Evolutionary conservation across 1,284 basidiomycete genomes (phyloP).

Genomic region (Athelia psychrophila): DNA sequence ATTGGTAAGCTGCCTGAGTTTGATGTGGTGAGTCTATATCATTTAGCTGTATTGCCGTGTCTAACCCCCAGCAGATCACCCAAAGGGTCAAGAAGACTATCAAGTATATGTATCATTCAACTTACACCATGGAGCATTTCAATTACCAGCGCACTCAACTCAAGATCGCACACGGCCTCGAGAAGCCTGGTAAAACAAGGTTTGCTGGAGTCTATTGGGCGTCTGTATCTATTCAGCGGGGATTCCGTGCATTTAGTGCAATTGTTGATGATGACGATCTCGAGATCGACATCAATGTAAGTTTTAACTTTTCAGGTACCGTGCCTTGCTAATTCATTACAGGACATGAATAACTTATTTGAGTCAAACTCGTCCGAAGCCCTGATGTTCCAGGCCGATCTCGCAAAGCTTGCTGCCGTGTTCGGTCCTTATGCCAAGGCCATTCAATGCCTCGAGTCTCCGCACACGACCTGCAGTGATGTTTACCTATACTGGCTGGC

Average conservation of each 20-base stretch:
- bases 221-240: constrained; percentile 13
- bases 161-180: constrained; percentile 20
- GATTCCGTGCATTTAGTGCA: constrained; percentile 15
- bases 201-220: constrained; percentile 22
- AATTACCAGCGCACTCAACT: constrained; percentile 12
- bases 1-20: constrained; percentile 25
- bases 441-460: constrained; percentile 29
- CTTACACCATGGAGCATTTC: constrained; percentile 12
- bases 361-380: constrained; percentile 37
- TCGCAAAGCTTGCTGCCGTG: constrained; percentile 19
- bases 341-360: background rate
- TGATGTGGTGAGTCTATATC: constrained; percentile 9
- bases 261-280: constrained; percentile 7
- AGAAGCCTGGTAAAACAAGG: constrained; percentile 25
- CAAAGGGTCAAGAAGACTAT: constrained; percentile 14
- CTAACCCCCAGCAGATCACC: constrained; percentile 10
- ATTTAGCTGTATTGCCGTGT: background rate
- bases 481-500: constrained; percentile 33
- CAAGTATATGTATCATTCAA: constrained; percentile 23
- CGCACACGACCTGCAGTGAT: constrained; percentile 24
- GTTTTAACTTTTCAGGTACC: background rate
- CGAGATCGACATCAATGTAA: background rate
- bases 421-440: constrained; percentile 18
- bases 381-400: constrained; percentile 20
- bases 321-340: background rate